Evolutionary conservation across 805 yeast genomes (phyloP).

Genomic region (Yarrowia sp.): DNA sequence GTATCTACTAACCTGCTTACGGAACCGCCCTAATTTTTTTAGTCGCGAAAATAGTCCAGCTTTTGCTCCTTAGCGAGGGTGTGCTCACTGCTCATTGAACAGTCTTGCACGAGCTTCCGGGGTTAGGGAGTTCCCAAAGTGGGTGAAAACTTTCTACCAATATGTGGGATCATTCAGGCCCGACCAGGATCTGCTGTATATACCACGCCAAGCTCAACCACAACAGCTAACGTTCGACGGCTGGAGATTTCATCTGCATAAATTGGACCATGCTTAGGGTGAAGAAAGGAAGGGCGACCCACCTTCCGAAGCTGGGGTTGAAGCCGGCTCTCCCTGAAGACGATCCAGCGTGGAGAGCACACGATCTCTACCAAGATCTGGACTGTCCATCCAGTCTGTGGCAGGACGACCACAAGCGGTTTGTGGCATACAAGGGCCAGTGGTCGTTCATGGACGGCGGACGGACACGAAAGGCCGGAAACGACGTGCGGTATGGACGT

Average conservation of each 20-base stretch:
- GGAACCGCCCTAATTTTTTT: too few species aligned
- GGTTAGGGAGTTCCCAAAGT: conserved; percentile 9
- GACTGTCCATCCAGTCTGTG: background rate
- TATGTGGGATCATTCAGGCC: conserved; percentile 9
- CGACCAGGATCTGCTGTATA: background rate
- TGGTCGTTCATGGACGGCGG: conserved; percentile 22
- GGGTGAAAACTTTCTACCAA: conserved; percentile 10
- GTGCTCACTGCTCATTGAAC: too few species aligned
- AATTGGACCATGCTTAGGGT: conserved; percentile 10
- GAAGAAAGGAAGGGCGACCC: conserved; percentile 6
- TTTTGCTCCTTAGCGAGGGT: too few species aligned
- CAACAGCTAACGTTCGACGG: background rate
- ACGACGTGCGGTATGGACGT: background rate
- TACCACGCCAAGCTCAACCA: background rate
- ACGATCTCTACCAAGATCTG: background rate
- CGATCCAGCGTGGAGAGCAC: background rate
- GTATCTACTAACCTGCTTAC: too few species aligned
- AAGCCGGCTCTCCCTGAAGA: background rate
- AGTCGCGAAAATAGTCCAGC: too few species aligned
- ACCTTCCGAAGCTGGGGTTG: background rate
- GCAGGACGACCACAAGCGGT: conserved; percentile 23
- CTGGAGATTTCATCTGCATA: background rate
- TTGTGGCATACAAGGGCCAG: conserved; percentile 5
- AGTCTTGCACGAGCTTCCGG: background rate
- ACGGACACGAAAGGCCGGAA: background rate